Evolutionary conservation across 2,329 filamentous ascomycete genomes (phyloP).

Genomic region (Neonectria neomacrospora): DNA sequence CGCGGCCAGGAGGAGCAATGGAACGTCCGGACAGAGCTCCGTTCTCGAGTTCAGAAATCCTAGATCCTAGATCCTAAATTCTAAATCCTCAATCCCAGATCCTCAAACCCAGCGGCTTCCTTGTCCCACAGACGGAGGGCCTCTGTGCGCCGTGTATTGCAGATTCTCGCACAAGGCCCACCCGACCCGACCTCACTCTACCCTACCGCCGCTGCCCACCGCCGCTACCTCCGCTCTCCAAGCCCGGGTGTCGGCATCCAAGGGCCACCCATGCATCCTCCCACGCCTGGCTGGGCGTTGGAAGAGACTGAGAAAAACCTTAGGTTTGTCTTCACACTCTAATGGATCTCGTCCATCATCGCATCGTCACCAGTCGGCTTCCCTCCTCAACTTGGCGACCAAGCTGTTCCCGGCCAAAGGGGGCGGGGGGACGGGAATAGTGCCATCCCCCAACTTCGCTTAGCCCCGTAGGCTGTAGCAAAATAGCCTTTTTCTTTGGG

Average conservation of each 20-base stretch:
- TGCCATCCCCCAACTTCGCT: not conserved
- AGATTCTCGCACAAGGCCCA: too few species aligned
- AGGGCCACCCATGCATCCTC: constrained; percentile 8
- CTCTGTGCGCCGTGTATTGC: too few species aligned
- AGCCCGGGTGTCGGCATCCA: constrained; percentile 15
- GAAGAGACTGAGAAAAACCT: not conserved
- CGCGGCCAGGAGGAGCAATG: too few species aligned
- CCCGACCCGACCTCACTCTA: not conserved
- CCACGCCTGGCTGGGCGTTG: not conserved
- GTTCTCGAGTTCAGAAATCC: too few species aligned
- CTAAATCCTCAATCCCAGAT: too few species aligned
- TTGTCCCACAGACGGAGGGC: too few species aligned
- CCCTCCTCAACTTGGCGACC: not conserved
- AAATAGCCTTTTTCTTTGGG: not conserved
- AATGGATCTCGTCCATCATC: not conserved
- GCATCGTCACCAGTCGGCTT: constrained; percentile 10
- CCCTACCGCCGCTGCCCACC: not conserved
- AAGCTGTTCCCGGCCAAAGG: not conserved
- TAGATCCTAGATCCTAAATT: too few species aligned
- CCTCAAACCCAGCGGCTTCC: not conserved
- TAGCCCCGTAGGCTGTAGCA: not conserved
- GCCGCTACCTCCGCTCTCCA: constrained; percentile 8
- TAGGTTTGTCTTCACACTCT: not conserved
- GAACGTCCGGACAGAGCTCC: too few species aligned
- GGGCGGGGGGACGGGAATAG: not conserved